A percentile compares a stretch with the other conserved stretches of the same genome.
phyloP scores from a whole-genome alignment of 2,329 filamentous ascomycete species.

The Colletotrichum tanaceti region DNA sequence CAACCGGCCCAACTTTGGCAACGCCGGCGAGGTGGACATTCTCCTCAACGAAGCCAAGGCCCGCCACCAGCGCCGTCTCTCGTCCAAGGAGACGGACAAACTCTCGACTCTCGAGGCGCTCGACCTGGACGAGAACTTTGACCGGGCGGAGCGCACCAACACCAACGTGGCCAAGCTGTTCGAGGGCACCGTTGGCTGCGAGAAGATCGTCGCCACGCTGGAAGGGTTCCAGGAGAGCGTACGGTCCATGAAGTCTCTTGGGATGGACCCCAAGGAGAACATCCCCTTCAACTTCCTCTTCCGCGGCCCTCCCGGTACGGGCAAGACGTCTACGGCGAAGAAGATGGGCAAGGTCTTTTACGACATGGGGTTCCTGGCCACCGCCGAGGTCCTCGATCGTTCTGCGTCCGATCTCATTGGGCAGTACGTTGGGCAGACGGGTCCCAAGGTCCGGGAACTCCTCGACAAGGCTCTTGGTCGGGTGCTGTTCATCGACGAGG shows the following conservation, averaged over 20 bases:
- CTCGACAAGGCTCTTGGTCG: slow-evolving; percentile 73
- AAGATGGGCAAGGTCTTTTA: slow-evolving; percentile 78
- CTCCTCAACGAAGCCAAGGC: slow-evolving; percentile 60
- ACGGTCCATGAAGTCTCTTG: slow-evolving; percentile 61
- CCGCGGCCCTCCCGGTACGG: slow-evolving; percentile 73
- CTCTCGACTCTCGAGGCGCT: slow-evolving; percentile 46
- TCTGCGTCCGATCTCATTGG: slow-evolving; percentile 78
- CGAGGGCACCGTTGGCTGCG: slow-evolving; percentile 67
- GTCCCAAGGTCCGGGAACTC: slow-evolving; percentile 70
- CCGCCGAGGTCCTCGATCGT: slow-evolving; percentile 70
- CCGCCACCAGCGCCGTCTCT: slow-evolving; percentile 40
- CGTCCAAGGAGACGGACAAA: slow-evolving; percentile 27
- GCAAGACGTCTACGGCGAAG: slow-evolving; percentile 78
- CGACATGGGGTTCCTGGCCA: slow-evolving; percentile 75
- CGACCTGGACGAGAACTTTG: slow-evolving; percentile 71
- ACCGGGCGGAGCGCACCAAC: slow-evolving; percentile 59
- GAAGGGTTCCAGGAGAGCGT: slow-evolving; percentile 66
- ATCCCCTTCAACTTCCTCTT: slow-evolving; percentile 78
- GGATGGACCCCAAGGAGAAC: slow-evolving; percentile 66
- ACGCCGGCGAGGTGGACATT: slow-evolving; percentile 80
- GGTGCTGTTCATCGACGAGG: slow-evolving; percentile 79
- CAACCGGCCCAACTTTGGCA: slow-evolving; percentile 75
- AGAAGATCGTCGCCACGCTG: slow-evolving; percentile 64
- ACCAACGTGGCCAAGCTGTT: slow-evolving; percentile 68
- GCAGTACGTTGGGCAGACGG: slow-evolving; percentile 76